Base-by-base conservation (phyloP, 2,329 filamentous ascomycete species). In the Rasamsonia emersonii region DNA sequence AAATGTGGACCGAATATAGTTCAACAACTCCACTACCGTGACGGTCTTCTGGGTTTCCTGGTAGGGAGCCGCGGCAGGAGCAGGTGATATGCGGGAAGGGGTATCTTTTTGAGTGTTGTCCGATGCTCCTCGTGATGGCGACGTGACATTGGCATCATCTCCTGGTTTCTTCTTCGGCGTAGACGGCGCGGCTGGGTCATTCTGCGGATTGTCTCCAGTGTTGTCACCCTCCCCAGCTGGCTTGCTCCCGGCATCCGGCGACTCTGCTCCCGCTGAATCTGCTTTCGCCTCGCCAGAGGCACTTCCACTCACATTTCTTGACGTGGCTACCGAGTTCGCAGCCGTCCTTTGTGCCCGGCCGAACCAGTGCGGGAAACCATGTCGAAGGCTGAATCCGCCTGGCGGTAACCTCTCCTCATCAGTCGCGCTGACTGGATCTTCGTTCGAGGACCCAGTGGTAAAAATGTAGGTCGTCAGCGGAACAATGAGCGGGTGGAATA, bases 381-480 rank as follows among this genome's bases (percentile, higher is more conserved):
- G 84, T 32, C 84, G 76, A 30, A 96, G 65, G 49, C 83, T 93
- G 63, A 95, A 94, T 0, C 86, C 84, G 2, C 89, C 91, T 0
- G 89, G 88, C 0, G 86, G 83, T 32, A 95, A 64, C 9, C 83
- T 70, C 53, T 93, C 84, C 19, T 85, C 79, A 46, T 94, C 86
- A 2, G 78, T 81, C 6, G 86, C 84, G 54, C 83, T 89, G 40
- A 88, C 80, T 0, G 84, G 85, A 28, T 83, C 84, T 35, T 74
- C 73, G 39, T 78, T 79, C 39, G 82, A 75, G 20, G 82, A 76
- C 36, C 82, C 79, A 40, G 84, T 86, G 24, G 85, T 82, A 64
- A 93, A 93, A 53, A 85, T 91, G 61, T 94, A 93, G 3, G 86
- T 94, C n/a, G 86, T 94, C 40, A 93, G 70, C 21, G 91, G 88